Evolutionary conservation across 192 early-diverging fungal species (phyloP).

Genomic region (Gaertneriomyces sp.): DNA sequence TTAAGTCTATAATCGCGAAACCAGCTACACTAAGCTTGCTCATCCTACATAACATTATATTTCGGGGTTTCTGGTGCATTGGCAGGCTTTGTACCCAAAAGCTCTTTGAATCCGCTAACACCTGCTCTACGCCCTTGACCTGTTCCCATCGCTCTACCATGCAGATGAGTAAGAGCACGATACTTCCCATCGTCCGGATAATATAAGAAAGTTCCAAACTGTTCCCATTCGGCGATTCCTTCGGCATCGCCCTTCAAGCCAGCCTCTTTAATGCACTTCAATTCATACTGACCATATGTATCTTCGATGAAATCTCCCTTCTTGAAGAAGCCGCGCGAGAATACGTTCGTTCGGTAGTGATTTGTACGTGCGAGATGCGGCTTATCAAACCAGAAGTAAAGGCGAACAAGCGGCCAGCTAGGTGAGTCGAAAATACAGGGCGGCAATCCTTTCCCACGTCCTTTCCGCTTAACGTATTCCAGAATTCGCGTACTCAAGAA

Average conservation of each 20-base stretch:
- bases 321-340: conserved; percentile 22
- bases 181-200: conserved; percentile 22
- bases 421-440: not conserved
- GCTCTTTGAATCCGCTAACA: not conserved
- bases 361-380: conserved; percentile 24
- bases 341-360: conserved; percentile 28
- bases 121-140: not conserved
- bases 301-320: conserved; percentile 47
- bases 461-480: conserved; percentile 15
- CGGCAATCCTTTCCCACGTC: conserved; percentile 5
- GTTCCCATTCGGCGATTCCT: conserved; percentile 15
- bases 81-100: too few relatives aligned
- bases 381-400: conserved; percentile 43
- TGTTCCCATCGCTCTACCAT: conserved; percentile 18
- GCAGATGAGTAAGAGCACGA: conserved; percentile 12
- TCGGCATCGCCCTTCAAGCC: conserved; percentile 3
- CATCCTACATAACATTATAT: too few relatives aligned
- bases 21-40: too few relatives aligned
- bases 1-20: too few relatives aligned
- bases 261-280: conserved; percentile 24
- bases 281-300: conserved; percentile 30
- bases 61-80: too few relatives aligned
- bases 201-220: conserved; percentile 28
- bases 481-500: conserved; percentile 22
- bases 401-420: conserved; percentile 24